A percentile compares a stretch with the other conserved stretches of the same genome.
These are phyloP conservation scores for Saccharomycopsis guyanensis DNA, from an alignment of 805 yeast genomes.

Conservation along the genomic window DNA sequence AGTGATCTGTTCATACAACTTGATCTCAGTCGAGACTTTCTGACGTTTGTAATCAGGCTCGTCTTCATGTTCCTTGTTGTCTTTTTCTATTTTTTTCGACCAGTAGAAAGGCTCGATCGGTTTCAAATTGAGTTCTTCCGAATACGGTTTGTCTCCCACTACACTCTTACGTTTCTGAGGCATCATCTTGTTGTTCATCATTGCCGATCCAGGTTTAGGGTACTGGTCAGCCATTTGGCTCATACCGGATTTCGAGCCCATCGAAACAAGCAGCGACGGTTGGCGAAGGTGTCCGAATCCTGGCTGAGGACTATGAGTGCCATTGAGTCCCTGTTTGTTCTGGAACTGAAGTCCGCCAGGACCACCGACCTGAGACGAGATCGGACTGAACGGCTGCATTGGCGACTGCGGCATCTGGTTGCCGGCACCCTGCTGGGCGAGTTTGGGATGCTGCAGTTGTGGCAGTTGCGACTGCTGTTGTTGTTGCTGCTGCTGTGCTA, in stretches of 20 bases:
- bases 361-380: conserved; percentile 8
- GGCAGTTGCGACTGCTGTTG: conserved; percentile 34
- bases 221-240: neutral
- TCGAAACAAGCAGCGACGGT: neutral
- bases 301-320: conserved; percentile 1
- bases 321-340: neutral
- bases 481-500: conserved; percentile 30
- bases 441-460: conserved; percentile 17
- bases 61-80: conserved; percentile 23
- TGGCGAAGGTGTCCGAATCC: neutral
- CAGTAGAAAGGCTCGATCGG: conserved; percentile 34
- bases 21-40: conserved; percentile 31
- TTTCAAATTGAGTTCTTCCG: neutral
- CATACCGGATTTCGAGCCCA: neutral
- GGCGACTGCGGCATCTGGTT: conserved; percentile 25
- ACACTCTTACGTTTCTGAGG: neutral
- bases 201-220: neutral
- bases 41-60: conserved; percentile 2
- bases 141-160: neutral
- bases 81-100: conserved; percentile 41
- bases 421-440: conserved; percentile 10
- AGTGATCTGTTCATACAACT: conserved; percentile 51
- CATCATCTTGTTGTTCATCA: neutral
- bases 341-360: neutral
- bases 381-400: conserved; percentile 18